Conservation (phyloP, 1,139 yeast species). For the Hyphopichia pseudoburtonii region DNA sequence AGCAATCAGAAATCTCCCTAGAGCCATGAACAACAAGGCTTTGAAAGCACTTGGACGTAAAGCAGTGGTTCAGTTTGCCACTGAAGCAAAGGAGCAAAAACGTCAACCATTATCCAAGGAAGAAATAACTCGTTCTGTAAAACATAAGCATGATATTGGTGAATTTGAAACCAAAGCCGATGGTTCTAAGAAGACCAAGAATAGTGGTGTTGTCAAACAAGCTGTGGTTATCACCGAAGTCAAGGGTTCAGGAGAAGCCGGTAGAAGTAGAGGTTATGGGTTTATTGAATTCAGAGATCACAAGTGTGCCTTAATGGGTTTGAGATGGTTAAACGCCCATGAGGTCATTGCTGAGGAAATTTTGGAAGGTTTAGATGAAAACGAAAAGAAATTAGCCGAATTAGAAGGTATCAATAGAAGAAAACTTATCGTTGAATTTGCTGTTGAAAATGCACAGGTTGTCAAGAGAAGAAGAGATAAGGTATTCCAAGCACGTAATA, state of each 20-base stretch:
- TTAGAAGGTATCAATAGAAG: conserved; percentile 61
- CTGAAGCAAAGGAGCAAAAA: conserved; percentile 69
- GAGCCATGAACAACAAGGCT: conserved; percentile 86
- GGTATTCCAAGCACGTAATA: conserved; percentile 46
- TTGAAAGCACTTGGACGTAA: conserved; percentile 90
- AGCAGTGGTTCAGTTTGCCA: conserved; percentile 95
- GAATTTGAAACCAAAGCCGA: conserved; percentile 22
- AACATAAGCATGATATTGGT: conserved; percentile 51
- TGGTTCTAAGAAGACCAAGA: conserved; percentile 62
- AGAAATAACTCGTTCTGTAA: conserved; percentile 77
- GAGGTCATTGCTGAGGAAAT: conserved; percentile 73
- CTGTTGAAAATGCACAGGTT: conserved; percentile 91
- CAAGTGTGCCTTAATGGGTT: conserved; percentile 90
- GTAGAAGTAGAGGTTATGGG: conserved; percentile 96
- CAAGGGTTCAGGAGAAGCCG: conserved; percentile 81
- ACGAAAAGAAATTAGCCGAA: conserved; percentile 56
- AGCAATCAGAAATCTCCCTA: conserved; percentile 90
- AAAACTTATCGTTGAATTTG: conserved; percentile 89
- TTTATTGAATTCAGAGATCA: conserved; percentile 93
- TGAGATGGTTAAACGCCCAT: conserved; percentile 96
- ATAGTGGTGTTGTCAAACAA: conserved; percentile 88
- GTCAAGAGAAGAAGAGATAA: conserved; percentile 85
- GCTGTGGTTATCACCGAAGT: conserved; percentile 91
- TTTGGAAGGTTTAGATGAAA: conserved; percentile 68
- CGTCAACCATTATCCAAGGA: conserved; percentile 91